A percentile compares a stretch with the other conserved stretches of the same genome.
These are phyloP conservation scores for Phylloporus sp. DNA, from an alignment of 768 basidiomycete genomes.

Conservation along the genomic window DNA sequence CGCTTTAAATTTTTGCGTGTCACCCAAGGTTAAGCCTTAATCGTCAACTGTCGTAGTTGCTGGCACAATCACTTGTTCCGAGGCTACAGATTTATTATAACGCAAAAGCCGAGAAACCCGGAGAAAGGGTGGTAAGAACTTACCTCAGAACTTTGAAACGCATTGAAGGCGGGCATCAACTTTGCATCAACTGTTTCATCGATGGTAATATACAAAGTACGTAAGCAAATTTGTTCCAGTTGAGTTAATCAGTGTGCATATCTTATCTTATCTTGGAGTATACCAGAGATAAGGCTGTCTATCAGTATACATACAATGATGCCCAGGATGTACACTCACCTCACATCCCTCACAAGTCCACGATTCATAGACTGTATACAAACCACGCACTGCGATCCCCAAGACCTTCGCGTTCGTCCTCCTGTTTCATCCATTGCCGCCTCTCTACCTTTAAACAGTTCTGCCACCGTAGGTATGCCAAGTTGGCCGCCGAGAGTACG, in stretches of 20 bases:
- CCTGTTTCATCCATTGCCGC: conserved; percentile 29
- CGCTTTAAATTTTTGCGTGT: neutral
- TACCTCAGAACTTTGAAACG: neutral
- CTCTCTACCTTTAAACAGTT: conserved; percentile 43
- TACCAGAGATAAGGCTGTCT: no score
- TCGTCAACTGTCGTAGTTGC: neutral
- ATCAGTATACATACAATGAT: no score
- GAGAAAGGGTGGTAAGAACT: neutral
- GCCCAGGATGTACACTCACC: no score
- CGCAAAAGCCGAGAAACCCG: no score
- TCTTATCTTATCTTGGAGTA: no score
- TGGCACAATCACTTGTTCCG: neutral
- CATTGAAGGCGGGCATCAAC: no score
- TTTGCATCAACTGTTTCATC: no score
- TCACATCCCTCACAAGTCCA: no score
- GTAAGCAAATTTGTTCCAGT: no score
- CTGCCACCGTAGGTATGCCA: conserved; percentile 39
- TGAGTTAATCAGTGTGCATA: no score
- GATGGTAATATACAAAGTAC: no score
- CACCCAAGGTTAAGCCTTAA: neutral
- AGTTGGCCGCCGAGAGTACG: conserved; percentile 35
- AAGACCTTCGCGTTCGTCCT: conserved; percentile 39
- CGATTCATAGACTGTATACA: conserved; percentile 40
- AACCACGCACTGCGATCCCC: conserved; percentile 59
- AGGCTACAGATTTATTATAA: no score